phyloP scores from a whole-genome alignment of 768 basidiomycete genomes.

The Kwoniella shandongensis region DNA sequence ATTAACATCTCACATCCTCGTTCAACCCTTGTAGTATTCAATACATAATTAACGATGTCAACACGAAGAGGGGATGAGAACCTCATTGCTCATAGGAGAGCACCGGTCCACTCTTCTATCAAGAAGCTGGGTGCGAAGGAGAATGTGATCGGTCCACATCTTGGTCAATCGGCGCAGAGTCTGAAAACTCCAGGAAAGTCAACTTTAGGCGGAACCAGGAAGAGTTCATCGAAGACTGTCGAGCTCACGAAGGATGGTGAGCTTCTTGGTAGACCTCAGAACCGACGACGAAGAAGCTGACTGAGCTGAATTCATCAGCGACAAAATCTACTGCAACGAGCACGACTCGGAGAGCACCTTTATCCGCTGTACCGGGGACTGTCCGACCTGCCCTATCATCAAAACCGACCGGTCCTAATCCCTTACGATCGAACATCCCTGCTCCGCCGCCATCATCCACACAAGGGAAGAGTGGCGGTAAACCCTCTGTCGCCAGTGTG shows the following conservation, averaged over 20 bases:
- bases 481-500: too few species aligned
- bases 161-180: too few species aligned
- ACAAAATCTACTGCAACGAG: too few species aligned
- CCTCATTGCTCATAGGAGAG: not conserved
- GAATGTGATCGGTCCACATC: constrained; percentile 6
- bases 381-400: not conserved
- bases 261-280: too few species aligned
- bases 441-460: not conserved
- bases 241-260: too few species aligned
- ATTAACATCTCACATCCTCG: not conserved
- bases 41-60: constrained; percentile 7
- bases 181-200: too few species aligned
- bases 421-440: not conserved
- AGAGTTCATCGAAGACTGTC: too few species aligned
- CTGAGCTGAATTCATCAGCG: not conserved
- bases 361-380: too few species aligned
- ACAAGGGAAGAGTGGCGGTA: too few species aligned
- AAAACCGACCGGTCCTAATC: not conserved
- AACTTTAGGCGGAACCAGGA: too few species aligned
- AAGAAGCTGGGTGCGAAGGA: constrained; percentile 7
- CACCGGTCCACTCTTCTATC: not conserved
- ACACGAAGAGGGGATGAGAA: constrained; percentile 21
- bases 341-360: too few species aligned
- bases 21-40: not conserved
- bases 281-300: not conserved